Conservation (phyloP, 129 eudicot species). For the Flaveria bidentis region DNA sequence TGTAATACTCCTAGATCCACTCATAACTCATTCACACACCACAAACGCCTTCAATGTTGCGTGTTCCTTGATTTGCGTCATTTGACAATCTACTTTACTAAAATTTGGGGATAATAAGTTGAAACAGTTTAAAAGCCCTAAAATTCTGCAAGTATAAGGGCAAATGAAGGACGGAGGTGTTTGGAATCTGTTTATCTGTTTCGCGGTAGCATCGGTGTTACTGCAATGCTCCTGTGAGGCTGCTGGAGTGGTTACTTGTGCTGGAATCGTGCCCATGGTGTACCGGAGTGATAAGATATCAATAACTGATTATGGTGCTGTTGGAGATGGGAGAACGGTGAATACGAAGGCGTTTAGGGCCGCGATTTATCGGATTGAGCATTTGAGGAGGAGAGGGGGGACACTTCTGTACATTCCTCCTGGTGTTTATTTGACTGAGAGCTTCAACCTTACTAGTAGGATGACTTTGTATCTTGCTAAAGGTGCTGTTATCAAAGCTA, state of each 20-base stretch:
- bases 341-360: conserved; percentile 78
- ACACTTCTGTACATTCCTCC: conserved; percentile 80
- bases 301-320: conserved; percentile 79
- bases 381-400: conserved; percentile 77
- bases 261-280: conserved; percentile 76
- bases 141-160: conserved; percentile 14
- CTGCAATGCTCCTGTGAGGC: conserved; percentile 31
- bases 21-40: conserved; percentile 13
- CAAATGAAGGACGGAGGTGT: conserved; percentile 20
- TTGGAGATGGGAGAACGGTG: conserved; percentile 80
- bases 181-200: conserved; percentile 27
- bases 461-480: conserved; percentile 90
- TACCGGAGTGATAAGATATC: conserved; percentile 74
- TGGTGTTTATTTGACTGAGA: conserved; percentile 72
- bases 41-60: not conserved
- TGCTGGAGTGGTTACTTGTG: conserved; percentile 60
- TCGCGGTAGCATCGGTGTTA: conserved; percentile 30
- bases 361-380: conserved; percentile 73
- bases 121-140: conserved; percentile 8
- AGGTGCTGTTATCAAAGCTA: conserved; percentile 89
- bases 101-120: conserved; percentile 1
- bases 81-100: not conserved
- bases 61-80: not conserved
- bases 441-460: conserved; percentile 82
- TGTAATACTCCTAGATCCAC: conserved; percentile 37